Percentiles rank a stretch among this genome's conserved stretches.
These are phyloP conservation scores for Pelargonium nanum DNA, from an alignment of 345 rosid species.

Conservation along the genomic window DNA sequence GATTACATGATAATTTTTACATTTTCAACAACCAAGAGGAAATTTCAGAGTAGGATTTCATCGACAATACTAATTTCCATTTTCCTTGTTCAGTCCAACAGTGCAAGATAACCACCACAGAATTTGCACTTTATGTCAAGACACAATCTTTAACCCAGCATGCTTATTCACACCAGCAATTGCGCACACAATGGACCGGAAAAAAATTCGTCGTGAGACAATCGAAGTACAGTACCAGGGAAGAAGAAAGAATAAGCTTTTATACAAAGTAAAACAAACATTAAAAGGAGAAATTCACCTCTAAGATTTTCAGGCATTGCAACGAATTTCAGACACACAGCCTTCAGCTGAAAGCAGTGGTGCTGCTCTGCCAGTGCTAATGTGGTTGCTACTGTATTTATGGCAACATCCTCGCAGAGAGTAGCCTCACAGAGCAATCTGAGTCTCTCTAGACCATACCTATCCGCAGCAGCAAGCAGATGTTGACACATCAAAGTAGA, in stretches of 20 bases:
- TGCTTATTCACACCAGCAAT: too few relatives aligned
- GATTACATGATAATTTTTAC: too few relatives aligned
- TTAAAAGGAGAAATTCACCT: constrained; percentile 18
- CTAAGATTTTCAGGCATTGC: constrained; percentile 47
- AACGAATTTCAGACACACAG: constrained; percentile 52
- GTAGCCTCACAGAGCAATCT: constrained; percentile 37
- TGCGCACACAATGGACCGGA: neutral
- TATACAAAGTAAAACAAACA: neutral
- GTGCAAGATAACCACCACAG: too few relatives aligned
- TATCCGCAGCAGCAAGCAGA: constrained; percentile 62
- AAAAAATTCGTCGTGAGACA: neutral
- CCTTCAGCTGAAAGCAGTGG: constrained; percentile 50
- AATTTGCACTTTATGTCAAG: too few relatives aligned
- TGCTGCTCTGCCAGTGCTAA: constrained; percentile 69
- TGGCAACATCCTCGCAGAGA: constrained; percentile 48
- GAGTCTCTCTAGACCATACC: constrained; percentile 55
- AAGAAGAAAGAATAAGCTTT: neutral
- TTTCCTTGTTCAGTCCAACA: too few relatives aligned
- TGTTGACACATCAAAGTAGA: constrained; percentile 62
- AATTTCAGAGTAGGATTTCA: too few relatives aligned
- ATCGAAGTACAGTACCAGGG: neutral
- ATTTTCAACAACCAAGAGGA: too few relatives aligned
- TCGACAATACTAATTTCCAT: too few relatives aligned
- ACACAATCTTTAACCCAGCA: too few relatives aligned
- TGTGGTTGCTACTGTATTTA: constrained; percentile 55